Evolutionary conservation across 257 asterid species (phyloP).

Genomic region (Ballota nigra): DNA sequence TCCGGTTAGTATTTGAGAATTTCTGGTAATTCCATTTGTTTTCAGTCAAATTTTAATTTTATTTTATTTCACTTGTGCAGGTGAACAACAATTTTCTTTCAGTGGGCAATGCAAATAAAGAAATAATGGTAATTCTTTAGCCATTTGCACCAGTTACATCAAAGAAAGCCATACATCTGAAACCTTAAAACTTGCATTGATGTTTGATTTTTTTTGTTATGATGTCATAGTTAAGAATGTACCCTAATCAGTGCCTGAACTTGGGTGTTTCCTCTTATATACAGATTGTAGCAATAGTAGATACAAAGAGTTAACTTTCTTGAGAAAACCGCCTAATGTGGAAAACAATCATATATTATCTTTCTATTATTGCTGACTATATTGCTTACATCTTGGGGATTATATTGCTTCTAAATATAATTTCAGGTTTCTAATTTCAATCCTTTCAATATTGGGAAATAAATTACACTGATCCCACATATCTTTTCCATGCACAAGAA

Average conservation of each 20-base stretch:
- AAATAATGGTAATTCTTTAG: conserved; percentile 59
- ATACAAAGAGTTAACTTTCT: background rate
- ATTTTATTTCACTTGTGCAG: conserved; percentile 40
- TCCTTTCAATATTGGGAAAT: background rate
- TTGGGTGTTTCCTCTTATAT: background rate
- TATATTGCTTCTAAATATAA: background rate
- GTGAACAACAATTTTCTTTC: conserved; percentile 95
- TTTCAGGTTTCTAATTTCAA: background rate
- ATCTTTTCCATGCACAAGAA: background rate
- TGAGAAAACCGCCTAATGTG: background rate
- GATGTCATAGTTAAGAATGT: background rate
- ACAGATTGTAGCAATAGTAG: background rate
- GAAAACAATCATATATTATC: background rate
- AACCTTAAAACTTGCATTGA: background rate
- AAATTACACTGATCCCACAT: background rate
- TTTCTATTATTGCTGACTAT: background rate
- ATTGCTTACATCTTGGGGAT: background rate
- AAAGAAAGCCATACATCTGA: background rate
- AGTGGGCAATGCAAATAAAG: conserved; percentile 90
- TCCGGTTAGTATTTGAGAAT: conserved; percentile 65
- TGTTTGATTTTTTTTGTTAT: background rate
- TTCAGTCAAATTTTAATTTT: conserved; percentile 13
- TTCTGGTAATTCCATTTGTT: conserved; percentile 4
- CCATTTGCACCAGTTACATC: conserved; percentile 18
- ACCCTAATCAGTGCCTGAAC: background rate